A percentile compares a stretch with the other conserved stretches of the same genome.
phyloP scores from a whole-genome alignment of 176 grass and related monocot species.

The Aechmea fasciata region DNA sequence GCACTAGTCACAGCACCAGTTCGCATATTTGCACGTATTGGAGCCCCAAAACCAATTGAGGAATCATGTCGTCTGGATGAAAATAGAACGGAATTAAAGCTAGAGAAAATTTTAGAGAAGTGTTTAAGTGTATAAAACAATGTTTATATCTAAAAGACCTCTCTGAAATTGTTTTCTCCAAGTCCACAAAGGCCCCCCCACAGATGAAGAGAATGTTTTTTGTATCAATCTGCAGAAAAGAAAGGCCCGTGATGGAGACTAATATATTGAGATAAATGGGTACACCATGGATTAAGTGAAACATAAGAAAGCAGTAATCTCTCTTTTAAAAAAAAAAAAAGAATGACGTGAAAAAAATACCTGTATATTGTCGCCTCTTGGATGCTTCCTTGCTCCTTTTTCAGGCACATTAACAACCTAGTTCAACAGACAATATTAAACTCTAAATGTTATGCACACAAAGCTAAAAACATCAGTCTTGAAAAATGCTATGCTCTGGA shows the following conservation, averaged over 20 bases:
- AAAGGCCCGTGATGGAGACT: slow-evolving; percentile 11
- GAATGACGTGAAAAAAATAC: slow-evolving; percentile 13
- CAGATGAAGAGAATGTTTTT: slow-evolving; percentile 83
- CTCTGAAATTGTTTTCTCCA: slow-evolving; percentile 80
- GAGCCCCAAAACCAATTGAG: slow-evolving; percentile 62
- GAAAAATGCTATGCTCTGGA: not conserved
- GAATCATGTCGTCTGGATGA: slow-evolving; percentile 53
- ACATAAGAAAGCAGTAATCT: no score
- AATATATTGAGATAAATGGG: no score
- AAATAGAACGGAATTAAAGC: not conserved
- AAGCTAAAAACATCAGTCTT: not conserved
- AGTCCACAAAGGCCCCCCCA: slow-evolving; percentile 61
- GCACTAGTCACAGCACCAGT: slow-evolving; percentile 41
- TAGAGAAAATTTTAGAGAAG: slow-evolving; percentile 2
- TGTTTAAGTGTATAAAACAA: slow-evolving; percentile 6
- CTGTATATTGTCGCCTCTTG: slow-evolving; percentile 69
- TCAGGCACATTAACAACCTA: slow-evolving; percentile 81
- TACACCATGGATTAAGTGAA: no score
- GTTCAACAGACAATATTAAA: slow-evolving; percentile 31
- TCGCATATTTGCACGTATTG: slow-evolving; percentile 62
- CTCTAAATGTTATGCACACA: not conserved
- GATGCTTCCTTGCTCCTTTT: slow-evolving; percentile 73
- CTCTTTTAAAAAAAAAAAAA: no score
- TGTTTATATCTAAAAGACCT: slow-evolving; percentile 26
- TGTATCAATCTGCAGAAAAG: slow-evolving; percentile 53